A percentile compares a stretch with the other conserved stretches of the same genome.
Conservation (phyloP, 2,329 filamentous ascomycete genomes). For the Seiridium cupressi region DNA sequence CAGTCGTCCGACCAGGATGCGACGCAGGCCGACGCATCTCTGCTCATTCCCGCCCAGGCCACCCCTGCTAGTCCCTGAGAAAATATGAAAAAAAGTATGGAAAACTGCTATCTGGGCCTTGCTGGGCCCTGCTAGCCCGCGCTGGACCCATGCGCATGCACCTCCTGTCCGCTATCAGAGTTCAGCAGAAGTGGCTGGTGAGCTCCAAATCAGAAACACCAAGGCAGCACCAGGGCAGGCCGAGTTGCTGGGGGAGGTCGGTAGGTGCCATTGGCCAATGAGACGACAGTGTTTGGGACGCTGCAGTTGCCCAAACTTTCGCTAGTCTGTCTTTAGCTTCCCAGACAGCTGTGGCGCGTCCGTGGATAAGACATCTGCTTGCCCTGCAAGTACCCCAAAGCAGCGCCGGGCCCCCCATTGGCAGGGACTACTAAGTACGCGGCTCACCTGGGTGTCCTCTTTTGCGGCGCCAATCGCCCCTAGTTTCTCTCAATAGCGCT, state of each 20-base stretch:
- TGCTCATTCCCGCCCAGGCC: neutral
- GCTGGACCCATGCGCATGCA: neutral
- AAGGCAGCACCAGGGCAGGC: neutral
- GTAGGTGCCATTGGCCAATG: neutral
- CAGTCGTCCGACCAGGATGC: neutral
- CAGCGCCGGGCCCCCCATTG: too few relatives aligned
- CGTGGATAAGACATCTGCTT: too few relatives aligned
- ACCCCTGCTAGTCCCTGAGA: constrained; percentile 5
- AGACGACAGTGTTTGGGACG: neutral
- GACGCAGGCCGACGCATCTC: constrained; percentile 4
- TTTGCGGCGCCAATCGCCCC: neutral
- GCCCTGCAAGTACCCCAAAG: too few relatives aligned
- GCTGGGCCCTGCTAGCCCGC: neutral
- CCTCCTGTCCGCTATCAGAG: neutral
- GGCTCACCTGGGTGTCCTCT: neutral
- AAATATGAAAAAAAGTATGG: neutral
- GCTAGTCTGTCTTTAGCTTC: neutral
- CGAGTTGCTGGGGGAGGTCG: neutral
- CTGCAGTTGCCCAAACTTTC: neutral
- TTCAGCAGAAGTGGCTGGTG: neutral
- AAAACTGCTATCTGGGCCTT: neutral
- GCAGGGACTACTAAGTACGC: neutral
- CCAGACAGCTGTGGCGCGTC: too few relatives aligned
- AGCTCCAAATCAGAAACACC: constrained; percentile 1
- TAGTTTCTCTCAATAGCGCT: neutral